Evolutionary conservation across 371 early-diverging fungal genomes (phyloP).

Genomic region (Lichtheimia ornata): DNA sequence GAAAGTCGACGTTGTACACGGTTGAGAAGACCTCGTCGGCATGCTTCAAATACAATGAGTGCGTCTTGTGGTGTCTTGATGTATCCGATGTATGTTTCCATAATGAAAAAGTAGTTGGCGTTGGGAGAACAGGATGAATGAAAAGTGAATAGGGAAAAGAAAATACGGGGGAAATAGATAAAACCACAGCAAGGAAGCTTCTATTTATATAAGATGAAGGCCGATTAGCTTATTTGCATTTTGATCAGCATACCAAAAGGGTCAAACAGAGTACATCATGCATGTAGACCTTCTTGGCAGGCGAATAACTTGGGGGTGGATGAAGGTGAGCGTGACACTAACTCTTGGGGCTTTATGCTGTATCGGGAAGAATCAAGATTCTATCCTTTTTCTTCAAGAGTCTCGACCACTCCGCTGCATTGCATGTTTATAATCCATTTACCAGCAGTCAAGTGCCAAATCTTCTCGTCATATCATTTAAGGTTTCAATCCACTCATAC

Average conservation of each 20-base stretch:
- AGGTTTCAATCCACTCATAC: neutral
- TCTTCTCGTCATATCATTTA: neutral
- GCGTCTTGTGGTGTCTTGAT: slow-evolving; percentile 83
- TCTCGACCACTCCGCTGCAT: slow-evolving; percentile 1
- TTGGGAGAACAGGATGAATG: slow-evolving; percentile 11
- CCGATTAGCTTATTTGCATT: neutral
- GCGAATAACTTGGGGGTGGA: neutral
- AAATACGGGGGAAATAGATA: neutral
- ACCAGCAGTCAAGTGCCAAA: no score
- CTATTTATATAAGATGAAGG: slow-evolving; percentile 7
- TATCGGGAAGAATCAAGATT: slow-evolving; percentile 9
- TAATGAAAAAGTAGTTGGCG: slow-evolving; percentile 9
- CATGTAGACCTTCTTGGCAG: slow-evolving; percentile 12
- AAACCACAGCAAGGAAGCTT: neutral
- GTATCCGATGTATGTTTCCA: slow-evolving; percentile 63
- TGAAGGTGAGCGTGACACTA: slow-evolving; percentile 5
- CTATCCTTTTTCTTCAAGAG: neutral
- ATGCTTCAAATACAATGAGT: slow-evolving; percentile 82
- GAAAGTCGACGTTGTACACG: slow-evolving; percentile 76
- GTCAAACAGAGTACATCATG: slow-evolving; percentile 6
- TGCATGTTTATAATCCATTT: neutral
- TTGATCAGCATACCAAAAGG: slow-evolving; percentile 7
- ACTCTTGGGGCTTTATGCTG: slow-evolving; percentile 6
- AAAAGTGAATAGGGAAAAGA: slow-evolving; percentile 13
- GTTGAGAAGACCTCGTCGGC: slow-evolving; percentile 66